Percentiles rank a stretch among this genome's conserved stretches.
Conservation (phyloP, 805 yeast genomes). For the Lipomyces yamanashiensis region DNA sequence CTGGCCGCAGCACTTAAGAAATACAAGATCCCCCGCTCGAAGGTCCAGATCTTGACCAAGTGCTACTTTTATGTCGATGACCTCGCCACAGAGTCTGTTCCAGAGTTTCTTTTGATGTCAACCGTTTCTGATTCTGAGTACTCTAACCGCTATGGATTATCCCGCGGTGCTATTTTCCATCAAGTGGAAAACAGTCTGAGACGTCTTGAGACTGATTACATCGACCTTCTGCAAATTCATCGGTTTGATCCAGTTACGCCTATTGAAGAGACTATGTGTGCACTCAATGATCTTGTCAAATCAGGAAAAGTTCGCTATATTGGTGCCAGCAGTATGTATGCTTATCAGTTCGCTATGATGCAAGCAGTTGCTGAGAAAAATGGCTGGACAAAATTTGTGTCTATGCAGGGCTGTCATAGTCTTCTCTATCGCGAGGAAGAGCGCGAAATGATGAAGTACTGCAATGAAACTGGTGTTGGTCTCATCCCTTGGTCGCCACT, state of each 20-base stretch:
- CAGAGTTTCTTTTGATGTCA: constrained; percentile 32
- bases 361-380: constrained; percentile 56
- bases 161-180: constrained; percentile 54
- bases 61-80: not conserved
- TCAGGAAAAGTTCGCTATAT: constrained; percentile 58
- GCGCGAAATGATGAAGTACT: constrained; percentile 61
- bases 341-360: constrained; percentile 51
- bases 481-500: constrained; percentile 65
- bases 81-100: not conserved
- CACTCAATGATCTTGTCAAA: constrained; percentile 61
- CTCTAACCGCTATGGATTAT: constrained; percentile 48
- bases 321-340: constrained; percentile 69
- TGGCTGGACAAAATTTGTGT: constrained; percentile 62
- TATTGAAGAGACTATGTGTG: constrained; percentile 57
- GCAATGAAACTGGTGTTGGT: constrained; percentile 58
- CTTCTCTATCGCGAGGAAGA: constrained; percentile 67
- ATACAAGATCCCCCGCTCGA: constrained; percentile 57
- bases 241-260: constrained; percentile 54
- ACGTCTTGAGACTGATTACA: constrained; percentile 57
- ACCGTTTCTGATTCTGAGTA: constrained; percentile 50
- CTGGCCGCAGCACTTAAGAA: constrained; percentile 58
- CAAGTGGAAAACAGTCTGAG: constrained; percentile 49
- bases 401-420: constrained; percentile 63
- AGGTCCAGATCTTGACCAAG: constrained; percentile 45
- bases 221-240: constrained; percentile 62